These are phyloP conservation scores for Gautieria morchelliformis DNA, from an alignment of 768 basidiomycete genomes.

Conservation along the genomic window DNA sequence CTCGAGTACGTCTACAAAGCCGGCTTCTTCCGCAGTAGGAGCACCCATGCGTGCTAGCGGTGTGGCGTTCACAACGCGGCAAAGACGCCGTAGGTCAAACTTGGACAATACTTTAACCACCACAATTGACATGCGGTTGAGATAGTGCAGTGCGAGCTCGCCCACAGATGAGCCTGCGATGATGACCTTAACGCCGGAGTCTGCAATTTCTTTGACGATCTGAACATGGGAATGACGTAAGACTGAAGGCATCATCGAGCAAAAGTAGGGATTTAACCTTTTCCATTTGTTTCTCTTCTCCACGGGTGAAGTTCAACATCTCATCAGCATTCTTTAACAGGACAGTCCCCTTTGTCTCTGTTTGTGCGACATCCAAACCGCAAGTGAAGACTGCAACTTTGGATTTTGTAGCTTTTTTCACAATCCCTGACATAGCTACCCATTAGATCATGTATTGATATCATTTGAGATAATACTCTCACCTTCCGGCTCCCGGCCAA, in stretches of 20 bases:
- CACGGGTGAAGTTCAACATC: slow-evolving; percentile 92
- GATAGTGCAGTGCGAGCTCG: slow-evolving; percentile 94
- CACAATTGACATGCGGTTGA: slow-evolving; percentile 87
- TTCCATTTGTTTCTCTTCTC: slow-evolving; percentile 95
- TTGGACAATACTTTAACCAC: slow-evolving; percentile 97
- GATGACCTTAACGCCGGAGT: slow-evolving; percentile 89
- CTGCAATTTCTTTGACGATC: slow-evolving; percentile 97
- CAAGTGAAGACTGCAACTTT: slow-evolving; percentile 97
- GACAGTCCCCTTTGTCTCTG: slow-evolving; percentile 98
- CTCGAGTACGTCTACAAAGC: slow-evolving; percentile 89
- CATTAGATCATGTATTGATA: background rate
- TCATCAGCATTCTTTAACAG: slow-evolving; percentile 92
- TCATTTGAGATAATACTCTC: slow-evolving; percentile 10
- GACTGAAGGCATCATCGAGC: background rate
- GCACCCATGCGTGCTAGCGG: slow-evolving; percentile 94
- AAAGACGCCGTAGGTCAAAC: slow-evolving; percentile 90
- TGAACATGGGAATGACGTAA: slow-evolving; percentile 21
- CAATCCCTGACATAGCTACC: slow-evolving; percentile 37
- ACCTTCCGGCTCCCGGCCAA: slow-evolving; percentile 94
- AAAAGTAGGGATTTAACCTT: slow-evolving; percentile 37
- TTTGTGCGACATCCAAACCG: slow-evolving; percentile 87
- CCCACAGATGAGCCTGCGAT: slow-evolving; percentile 89
- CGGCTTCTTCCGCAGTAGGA: slow-evolving; percentile 93
- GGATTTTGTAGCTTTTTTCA: slow-evolving; percentile 75
- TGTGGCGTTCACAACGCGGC: slow-evolving; percentile 92